Evolutionary conservation across 164 flowering plant species (phyloP), one percentile per base, ranked within the genome.

Genomic region (Protea cynaroides): DNA sequence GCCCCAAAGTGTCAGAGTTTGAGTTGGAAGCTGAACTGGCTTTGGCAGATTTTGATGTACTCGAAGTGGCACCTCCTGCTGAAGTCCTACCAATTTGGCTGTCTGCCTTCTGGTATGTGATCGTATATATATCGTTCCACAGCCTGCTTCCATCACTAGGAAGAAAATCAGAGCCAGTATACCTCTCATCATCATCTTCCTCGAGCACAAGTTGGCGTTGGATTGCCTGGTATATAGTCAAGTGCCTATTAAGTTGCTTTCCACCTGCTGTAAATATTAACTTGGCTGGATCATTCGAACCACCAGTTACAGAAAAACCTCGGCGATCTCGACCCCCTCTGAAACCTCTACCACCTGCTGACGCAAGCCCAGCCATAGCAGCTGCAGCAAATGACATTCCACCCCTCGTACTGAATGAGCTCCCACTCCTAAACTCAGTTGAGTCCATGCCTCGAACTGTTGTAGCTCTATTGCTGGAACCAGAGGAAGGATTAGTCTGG

Each of bases 301-400:
- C 65, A 55, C 86, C 84, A 77, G 73, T 70, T 17, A 82, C 59
- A 25, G 79, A 78, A 9, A 87, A 86, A 23, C 96, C 96, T 9
- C 84, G 88, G 13, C 89, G 81, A 73, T 93, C 98, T 74, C 98
- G 76, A 53, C 85, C 82, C 64, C 86, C 95, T 72, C 87, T 79
- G 22, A 82, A 62, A 65, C 96, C 94, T 81, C 94, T 80, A 65
- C 83, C 82, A 71, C 85, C 81, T 23, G 85, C 84, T 63, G 99
- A 81, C 63, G 92, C 77, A 74, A 88, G 88, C 44, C 97, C 97
- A 69, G 96, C 90, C 96, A 89, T 94, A 17, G 97, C 96, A 72
- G 96, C 97, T 63, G 99, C 96, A 69, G 96, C 97, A 83, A 89
- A 91, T 56, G 96, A 87, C 93, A 91, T 84, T 36, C 86, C 90